Conservation (phyloP, 805 yeast genomes). For the Helenozyma rhizophorensis region DNA sequence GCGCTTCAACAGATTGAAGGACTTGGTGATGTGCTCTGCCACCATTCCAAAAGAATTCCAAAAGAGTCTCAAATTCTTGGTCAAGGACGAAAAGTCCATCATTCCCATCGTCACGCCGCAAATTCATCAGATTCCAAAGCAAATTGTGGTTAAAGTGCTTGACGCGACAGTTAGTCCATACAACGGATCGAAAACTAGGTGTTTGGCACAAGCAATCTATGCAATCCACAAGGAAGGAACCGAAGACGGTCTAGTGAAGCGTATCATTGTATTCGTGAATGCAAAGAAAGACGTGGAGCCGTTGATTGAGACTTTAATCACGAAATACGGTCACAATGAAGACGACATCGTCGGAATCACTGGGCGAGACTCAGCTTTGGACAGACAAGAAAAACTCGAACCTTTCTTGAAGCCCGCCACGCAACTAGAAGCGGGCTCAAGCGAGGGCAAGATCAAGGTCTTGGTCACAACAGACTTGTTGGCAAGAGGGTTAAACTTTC, state of each 20-base stretch:
- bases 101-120: conserved; percentile 71
- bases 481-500: conserved; percentile 87
- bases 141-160: conserved; percentile 66
- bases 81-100: conserved; percentile 51
- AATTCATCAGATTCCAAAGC: conserved; percentile 78
- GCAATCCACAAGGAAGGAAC: conserved; percentile 82
- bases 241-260: conserved; percentile 69
- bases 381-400: conserved; percentile 52
- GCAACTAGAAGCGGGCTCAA: conserved; percentile 27
- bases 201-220: conserved; percentile 82
- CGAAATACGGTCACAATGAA: conserved; percentile 29
- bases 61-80: conserved; percentile 51
- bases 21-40: conserved; percentile 79
- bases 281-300: conserved; percentile 58
- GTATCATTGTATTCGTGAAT: conserved; percentile 84
- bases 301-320: conserved; percentile 50
- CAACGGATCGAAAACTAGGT: conserved; percentile 77
- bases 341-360: conserved; percentile 60
- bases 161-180: conserved; percentile 78
- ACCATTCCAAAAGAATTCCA: conserved; percentile 82
- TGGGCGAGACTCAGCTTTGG: conserved; percentile 59
- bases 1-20: conserved; percentile 49
- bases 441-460: conserved; percentile 48
- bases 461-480: conserved; percentile 84
- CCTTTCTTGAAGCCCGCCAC: conserved; percentile 65